Evolutionary conservation across 2,329 filamentous ascomycete species (phyloP).

Genomic region (Ceratocystis diversiconidia): DNA sequence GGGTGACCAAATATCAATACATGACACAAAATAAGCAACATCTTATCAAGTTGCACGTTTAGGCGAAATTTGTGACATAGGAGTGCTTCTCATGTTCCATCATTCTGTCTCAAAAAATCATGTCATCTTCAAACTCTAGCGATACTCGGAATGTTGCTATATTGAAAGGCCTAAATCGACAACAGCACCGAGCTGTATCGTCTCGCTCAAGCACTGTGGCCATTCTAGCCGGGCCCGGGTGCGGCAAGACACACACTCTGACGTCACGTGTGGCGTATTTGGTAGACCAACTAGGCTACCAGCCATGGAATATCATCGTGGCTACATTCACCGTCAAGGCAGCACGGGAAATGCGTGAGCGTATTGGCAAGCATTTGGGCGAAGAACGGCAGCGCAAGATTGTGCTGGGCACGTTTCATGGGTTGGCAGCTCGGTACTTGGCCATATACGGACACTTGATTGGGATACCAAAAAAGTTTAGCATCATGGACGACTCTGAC

Average conservation of each 20-base stretch:
- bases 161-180: background rate
- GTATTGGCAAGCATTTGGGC: slow-evolving; percentile 70
- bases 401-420: slow-evolving; percentile 88
- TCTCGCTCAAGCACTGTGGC: slow-evolving; percentile 43
- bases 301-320: slow-evolving; percentile 79
- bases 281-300: slow-evolving; percentile 53
- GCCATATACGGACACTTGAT: slow-evolving; percentile 72
- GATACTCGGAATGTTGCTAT: background rate
- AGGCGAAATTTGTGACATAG: background rate
- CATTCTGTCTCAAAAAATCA: background rate
- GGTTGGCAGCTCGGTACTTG: slow-evolving; percentile 74
- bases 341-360: slow-evolving; percentile 80
- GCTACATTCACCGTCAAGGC: slow-evolving; percentile 97
- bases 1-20: background rate
- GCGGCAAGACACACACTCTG: slow-evolving; percentile 88
- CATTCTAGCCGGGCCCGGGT: slow-evolving; percentile 53
- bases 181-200: slow-evolving; percentile 40
- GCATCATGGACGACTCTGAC: slow-evolving; percentile 77
- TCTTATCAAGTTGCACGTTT: no score
- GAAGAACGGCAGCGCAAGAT: slow-evolving; percentile 60
- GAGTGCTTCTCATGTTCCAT: background rate
- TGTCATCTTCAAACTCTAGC: background rate
- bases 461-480: slow-evolving; percentile 69
- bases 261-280: slow-evolving; percentile 87
- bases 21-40: background rate